phyloP scores from a whole-genome alignment of 1,284 basidiomycete genomes.

The Leccinum griseonigrum region DNA sequence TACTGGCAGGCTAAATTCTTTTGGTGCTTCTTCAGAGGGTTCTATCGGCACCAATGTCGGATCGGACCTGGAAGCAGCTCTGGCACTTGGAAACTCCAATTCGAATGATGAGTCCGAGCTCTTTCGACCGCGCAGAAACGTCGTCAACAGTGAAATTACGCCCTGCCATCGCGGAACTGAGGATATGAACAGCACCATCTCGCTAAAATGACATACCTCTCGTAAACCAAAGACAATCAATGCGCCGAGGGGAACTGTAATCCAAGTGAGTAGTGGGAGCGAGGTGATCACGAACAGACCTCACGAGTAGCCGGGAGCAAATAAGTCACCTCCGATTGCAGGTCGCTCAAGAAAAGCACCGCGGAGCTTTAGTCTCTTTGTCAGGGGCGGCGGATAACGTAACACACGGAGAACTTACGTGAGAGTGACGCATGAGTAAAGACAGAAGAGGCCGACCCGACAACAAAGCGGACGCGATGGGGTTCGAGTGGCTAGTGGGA shows the following conservation, averaged over 20 bases:
- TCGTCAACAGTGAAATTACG: conserved; percentile 18
- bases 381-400: conserved; percentile 3
- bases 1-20: conserved; percentile 6
- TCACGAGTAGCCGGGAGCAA: conserved; percentile 52
- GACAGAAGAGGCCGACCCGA: conserved; percentile 42
- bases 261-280: conserved; percentile 2
- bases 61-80: conserved; percentile 16
- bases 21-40: conserved; percentile 4
- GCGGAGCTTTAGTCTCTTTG: conserved; percentile 34
- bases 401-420: conserved; percentile 33
- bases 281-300: conserved; percentile 15
- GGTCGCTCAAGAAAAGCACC: conserved; percentile 39
- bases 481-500: conserved; percentile 39
- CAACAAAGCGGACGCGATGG: conserved; percentile 36
- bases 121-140: conserved; percentile 6
- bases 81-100: conserved; percentile 27
- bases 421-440: conserved; percentile 42
- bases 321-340: conserved; percentile 38
- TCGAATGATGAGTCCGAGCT: conserved; percentile 9
- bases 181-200: background rate
- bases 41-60: conserved; percentile 2
- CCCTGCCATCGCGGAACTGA: conserved; percentile 13
- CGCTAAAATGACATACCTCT: conserved; percentile 29
- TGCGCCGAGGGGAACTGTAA: conserved; percentile 43
- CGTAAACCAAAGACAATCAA: conserved; percentile 49